Percentiles rank a stretch among this genome's conserved stretches.
Evolutionary conservation across 2,329 filamentous ascomycete species (phyloP).

Genomic region (Gremmenia infestans): DNA sequence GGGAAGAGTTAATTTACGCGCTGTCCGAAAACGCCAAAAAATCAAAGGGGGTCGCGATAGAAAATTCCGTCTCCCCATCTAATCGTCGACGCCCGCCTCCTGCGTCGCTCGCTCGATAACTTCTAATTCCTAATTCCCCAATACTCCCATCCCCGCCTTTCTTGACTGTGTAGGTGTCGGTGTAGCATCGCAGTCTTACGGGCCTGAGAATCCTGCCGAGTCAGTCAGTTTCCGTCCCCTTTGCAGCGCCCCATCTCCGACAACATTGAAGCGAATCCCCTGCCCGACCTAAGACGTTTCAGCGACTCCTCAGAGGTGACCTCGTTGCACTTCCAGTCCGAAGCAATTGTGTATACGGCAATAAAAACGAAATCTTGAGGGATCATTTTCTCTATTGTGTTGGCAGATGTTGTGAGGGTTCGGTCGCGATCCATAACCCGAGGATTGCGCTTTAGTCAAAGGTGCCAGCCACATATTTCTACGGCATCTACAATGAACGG

Average conservation of each 20-base stretch:
- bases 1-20: conserved; percentile 6
- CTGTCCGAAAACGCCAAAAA: neutral
- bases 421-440: conserved; percentile 12
- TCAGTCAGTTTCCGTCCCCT: neutral
- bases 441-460: conserved; percentile 11
- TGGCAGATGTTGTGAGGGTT: conserved; percentile 13
- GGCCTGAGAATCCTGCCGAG: neutral
- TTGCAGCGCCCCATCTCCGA: neutral
- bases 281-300: conserved; percentile 15
- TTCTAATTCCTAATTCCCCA: neutral
- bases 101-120: neutral
- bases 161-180: conserved; percentile 5
- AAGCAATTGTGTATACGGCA: conserved; percentile 11
- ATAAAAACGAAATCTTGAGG: conserved; percentile 1
- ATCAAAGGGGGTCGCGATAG: neutral
- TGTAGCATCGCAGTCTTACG: conserved; percentile 15
- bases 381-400: conserved; percentile 1
- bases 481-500: conserved; percentile 54
- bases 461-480: conserved; percentile 16
- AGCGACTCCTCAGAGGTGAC: conserved; percentile 1
- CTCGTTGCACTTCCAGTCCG: conserved; percentile 11
- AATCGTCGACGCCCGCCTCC: neutral
- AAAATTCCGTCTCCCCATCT: conserved; percentile 1
- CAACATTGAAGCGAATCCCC: conserved; percentile 12
- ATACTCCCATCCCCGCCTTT: neutral